Conservation (phyloP, 441 rosid genomes). For the Raphanus hybrid region DNA sequence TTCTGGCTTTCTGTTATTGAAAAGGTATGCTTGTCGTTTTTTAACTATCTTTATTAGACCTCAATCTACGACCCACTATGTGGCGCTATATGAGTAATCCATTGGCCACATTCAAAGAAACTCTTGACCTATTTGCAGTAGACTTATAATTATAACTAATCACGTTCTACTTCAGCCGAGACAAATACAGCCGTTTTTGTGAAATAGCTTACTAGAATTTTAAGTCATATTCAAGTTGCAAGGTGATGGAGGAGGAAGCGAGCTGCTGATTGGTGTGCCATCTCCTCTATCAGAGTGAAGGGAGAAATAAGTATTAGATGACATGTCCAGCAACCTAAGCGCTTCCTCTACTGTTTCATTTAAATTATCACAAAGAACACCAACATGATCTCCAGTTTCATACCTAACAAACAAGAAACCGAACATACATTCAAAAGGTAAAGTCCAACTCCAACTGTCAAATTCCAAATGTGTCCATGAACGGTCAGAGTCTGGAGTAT, state of each 20-base stretch:
- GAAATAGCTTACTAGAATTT: too few relatives aligned
- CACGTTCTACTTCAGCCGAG: background rate
- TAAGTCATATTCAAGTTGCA: too few relatives aligned
- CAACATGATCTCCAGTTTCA: slow-evolving; percentile 98
- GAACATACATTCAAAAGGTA: too few relatives aligned
- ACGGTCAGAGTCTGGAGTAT: slow-evolving; percentile 88
- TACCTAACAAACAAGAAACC: slow-evolving; percentile 56
- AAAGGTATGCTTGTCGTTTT: background rate
- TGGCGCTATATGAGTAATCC: background rate
- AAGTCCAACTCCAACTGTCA: too few relatives aligned
- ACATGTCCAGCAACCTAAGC: slow-evolving; percentile 65
- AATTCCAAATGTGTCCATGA: slow-evolving; percentile 98
- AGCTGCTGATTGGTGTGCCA: slow-evolving; percentile 50
- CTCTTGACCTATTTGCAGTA: too few relatives aligned
- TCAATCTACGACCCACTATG: background rate
- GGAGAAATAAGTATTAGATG: slow-evolving; percentile 90
- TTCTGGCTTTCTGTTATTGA: background rate
- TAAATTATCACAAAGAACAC: slow-evolving; percentile 83
- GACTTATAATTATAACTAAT: too few relatives aligned
- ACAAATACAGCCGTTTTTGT: too few relatives aligned
- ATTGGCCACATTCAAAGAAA: background rate
- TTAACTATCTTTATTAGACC: slow-evolving; percentile 38
- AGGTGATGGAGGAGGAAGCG: too few relatives aligned
- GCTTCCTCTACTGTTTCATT: slow-evolving; percentile 90
- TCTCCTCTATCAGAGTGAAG: slow-evolving; percentile 86